A percentile compares a stretch with the other conserved stretches of the same genome.
Conservation (phyloP, 2,329 filamentous ascomycete genomes). For the Xylariaceae sp. region DNA sequence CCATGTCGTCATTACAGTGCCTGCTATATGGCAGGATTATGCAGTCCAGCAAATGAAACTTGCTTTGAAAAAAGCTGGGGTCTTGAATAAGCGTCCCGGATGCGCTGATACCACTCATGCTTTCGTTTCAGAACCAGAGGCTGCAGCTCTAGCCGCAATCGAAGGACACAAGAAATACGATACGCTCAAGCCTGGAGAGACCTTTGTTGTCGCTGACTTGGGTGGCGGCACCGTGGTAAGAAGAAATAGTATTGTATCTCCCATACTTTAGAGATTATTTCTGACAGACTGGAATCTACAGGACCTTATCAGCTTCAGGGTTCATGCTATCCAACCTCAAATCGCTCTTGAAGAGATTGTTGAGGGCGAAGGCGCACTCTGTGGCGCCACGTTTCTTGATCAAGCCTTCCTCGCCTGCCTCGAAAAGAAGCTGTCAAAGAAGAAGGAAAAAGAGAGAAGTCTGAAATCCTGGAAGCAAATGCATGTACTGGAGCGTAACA, state of each 20-base stretch:
- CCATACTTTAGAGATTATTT: neutral
- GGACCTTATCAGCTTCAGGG: conserved; percentile 51
- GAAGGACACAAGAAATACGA: conserved; percentile 36
- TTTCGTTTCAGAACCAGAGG: conserved; percentile 54
- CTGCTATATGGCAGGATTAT: conserved; percentile 54
- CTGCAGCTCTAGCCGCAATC: conserved; percentile 50
- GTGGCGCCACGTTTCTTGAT: conserved; percentile 51
- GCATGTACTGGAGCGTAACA: conserved; percentile 3
- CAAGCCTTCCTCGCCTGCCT: conserved; percentile 45
- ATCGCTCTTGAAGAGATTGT: conserved; percentile 48
- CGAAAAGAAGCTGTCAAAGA: conserved; percentile 30
- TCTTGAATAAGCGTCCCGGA: conserved; percentile 41
- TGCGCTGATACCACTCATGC: conserved; percentile 32
- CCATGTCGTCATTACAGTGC: conserved; percentile 51
- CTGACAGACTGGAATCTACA: conserved; percentile 26
- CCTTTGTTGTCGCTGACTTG: conserved; percentile 40
- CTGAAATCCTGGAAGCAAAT: conserved; percentile 9
- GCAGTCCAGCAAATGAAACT: conserved; percentile 46
- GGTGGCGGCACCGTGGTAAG: conserved; percentile 42
- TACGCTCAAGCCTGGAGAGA: conserved; percentile 19
- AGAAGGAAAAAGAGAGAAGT: neutral
- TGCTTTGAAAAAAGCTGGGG: conserved; percentile 45
- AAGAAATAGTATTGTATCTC: no score
- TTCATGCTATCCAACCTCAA: conserved; percentile 13
- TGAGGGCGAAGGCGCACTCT: conserved; percentile 47